Evolutionary conservation across 176 grass and related monocot species (phyloP), one percentile per base, ranked within the genome.

Genomic region (Aegilops tauschii): DNA sequence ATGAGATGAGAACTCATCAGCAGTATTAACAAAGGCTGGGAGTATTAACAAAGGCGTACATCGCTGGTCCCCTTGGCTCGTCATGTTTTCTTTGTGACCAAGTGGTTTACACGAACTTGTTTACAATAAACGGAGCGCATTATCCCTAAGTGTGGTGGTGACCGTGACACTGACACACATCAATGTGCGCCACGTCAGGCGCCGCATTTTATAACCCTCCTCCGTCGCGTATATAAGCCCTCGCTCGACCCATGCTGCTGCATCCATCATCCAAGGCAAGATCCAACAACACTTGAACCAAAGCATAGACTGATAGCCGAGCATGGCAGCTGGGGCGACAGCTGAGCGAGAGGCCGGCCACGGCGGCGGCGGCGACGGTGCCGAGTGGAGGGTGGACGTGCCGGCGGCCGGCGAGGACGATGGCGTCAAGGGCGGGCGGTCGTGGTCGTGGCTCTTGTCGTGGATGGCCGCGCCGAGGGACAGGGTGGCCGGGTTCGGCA

Each of bases 301-400:
- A 3, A 65, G 23, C 45, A 32, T 8, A 64, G 20, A 69, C 18
- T 20, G 27, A 21, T 4, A 23, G 30, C 16, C 11, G n/a, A 72
- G 32, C 67, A 80, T 89, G 76, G 87, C 80, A 49, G 13, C 31
- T 56, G 68, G 44, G 45, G 58, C 52, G 18, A 6, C 71, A 14
- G 12, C 42, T 0, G 86, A 82, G n/a, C 69, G n/a, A 68, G 28
- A 65, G 35, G 61, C 36, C 25, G 37, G 39, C 23, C 52, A 40
- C 17, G 17, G 73, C 27, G 13, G 76, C 73, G 77, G 88, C 9
- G 8, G 23, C 18, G 73, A 0, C 27, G 25, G 16, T 5, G 29
- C 56, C 2, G 82, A 80, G 34, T 94, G 94, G 88, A 62, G 76
- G 73, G 92, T 94, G 56, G 84, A 78, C 4, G 62, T 93, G 29